Conservation (phyloP, 495 filamentous ascomycete genomes). For the Chaetomium fimeti region DNA sequence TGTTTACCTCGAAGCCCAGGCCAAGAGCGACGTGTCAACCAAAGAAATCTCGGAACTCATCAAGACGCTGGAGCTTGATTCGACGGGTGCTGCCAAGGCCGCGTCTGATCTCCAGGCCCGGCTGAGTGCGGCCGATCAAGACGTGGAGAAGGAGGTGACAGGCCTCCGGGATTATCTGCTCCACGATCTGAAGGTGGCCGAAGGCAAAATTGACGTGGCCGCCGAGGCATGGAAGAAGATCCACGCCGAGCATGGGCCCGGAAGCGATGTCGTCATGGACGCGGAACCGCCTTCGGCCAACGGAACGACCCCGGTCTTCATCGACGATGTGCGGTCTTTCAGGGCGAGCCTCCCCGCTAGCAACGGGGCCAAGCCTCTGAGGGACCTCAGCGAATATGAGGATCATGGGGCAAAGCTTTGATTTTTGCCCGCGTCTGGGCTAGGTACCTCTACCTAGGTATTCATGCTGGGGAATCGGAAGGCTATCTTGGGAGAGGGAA, state of each 20-base stretch:
- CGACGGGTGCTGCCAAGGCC: slow-evolving; percentile 24
- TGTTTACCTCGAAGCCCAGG: slow-evolving; percentile 77
- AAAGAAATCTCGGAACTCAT: slow-evolving; percentile 58
- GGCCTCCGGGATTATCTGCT: slow-evolving; percentile 40
- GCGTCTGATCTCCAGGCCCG: slow-evolving; percentile 37
- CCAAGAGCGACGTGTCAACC: slow-evolving; percentile 44
- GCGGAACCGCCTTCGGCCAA: slow-evolving; percentile 44
- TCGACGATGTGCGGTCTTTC: slow-evolving; percentile 73
- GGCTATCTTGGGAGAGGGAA: neutral
- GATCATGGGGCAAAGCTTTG: slow-evolving; percentile 72
- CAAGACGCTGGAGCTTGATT: slow-evolving; percentile 34
- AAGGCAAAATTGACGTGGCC: slow-evolving; percentile 38
- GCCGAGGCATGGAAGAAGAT: slow-evolving; percentile 43
- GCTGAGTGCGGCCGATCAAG: slow-evolving; percentile 36
- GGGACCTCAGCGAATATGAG: slow-evolving; percentile 75
- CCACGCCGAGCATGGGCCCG: slow-evolving; percentile 50
- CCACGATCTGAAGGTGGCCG: slow-evolving; percentile 35
- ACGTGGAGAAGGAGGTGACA: slow-evolving; percentile 35
- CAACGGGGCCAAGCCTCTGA: slow-evolving; percentile 66
- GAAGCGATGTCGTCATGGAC: slow-evolving; percentile 41
- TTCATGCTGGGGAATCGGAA: neutral
- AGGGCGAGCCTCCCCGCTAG: slow-evolving; percentile 70
- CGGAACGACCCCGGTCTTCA: slow-evolving; percentile 49
- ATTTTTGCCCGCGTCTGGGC: too few relatives aligned
- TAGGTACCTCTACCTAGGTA: neutral